Evolutionary conservation across 805 yeast genomes (phyloP), one percentile per base, ranked within the genome.

Genomic region (Lachancea quebecensis): DNA sequence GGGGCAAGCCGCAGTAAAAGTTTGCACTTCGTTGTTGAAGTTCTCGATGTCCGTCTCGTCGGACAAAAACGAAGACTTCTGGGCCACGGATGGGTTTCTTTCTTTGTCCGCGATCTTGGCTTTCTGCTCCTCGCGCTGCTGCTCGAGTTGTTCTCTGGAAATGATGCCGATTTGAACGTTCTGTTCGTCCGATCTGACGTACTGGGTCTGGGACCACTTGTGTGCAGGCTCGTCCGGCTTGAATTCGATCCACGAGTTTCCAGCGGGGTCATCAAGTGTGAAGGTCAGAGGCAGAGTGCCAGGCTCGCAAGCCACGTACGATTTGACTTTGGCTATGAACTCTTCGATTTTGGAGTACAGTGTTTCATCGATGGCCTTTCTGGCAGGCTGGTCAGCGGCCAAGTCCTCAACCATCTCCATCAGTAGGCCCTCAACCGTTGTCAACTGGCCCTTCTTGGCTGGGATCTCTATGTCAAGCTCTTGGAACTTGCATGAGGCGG

Each of bases 381-480:
- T 79, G 27, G 77, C 79, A 1, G 81, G 82, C 70, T 93, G 99
- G 62, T 87, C 96, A 41, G 79, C 65, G 58, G 74, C 70, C 52
- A 93, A 73, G 64, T 91, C 96, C 12, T 77, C 85, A 45, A 83
- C 71, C 85, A 90, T 89, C 63, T 90, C 96, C 14, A 72, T 62
- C 46, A 93, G 70, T 31, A 93, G 65, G 18, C 99, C 99, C 65
- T 93, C 99, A 28, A 89, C 82, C 21, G 89, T 90, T 34, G 96
- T 87, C 50, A 93, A 71, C 60, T 90, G 95, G 25, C 99, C 99
- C 56, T 88, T 78, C 63, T 89, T 86, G 30, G 97, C 87, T 4
- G 99, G 99, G 49, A 93, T 91, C 66, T 91, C 98, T 45, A 91
- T 79, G 53, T 89, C 96, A 49, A 91, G 70, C 63, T 90, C 96